phyloP scores from a whole-genome alignment of 805 yeast species.

The Lipomyces yamadae region DNA sequence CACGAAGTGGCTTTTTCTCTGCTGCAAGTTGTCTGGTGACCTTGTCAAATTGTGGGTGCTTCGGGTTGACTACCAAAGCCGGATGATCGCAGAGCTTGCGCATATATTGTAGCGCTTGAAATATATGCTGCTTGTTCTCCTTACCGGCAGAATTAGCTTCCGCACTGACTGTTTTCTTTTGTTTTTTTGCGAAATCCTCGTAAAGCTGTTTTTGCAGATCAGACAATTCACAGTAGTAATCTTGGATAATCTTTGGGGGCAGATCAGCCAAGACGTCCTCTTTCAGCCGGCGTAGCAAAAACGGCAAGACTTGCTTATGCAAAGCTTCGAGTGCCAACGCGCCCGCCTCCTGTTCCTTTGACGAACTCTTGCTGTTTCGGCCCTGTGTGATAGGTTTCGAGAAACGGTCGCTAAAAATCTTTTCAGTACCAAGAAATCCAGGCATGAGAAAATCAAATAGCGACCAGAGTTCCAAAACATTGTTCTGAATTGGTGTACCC shows the following conservation, averaged over 20 bases:
- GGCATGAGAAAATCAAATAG: slow-evolving; percentile 98
- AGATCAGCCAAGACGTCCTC: slow-evolving; percentile 94
- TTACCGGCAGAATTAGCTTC: slow-evolving; percentile 43
- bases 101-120: slow-evolving; percentile 97
- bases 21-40: slow-evolving; percentile 64
- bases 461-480: slow-evolving; percentile 96
- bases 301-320: slow-evolving; percentile 95
- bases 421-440: slow-evolving; percentile 95
- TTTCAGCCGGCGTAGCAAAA: slow-evolving; percentile 91
- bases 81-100: slow-evolving; percentile 97
- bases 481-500: slow-evolving; percentile 98
- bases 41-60: slow-evolving; percentile 79
- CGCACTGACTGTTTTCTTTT: slow-evolving; percentile 64
- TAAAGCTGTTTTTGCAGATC: slow-evolving; percentile 87
- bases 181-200: slow-evolving; percentile 86
- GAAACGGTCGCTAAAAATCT: slow-evolving; percentile 89
- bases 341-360: slow-evolving; percentile 96
- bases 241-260: slow-evolving; percentile 98
- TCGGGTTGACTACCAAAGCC: slow-evolving; percentile 77
- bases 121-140: slow-evolving; percentile 83
- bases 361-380: slow-evolving; percentile 77
- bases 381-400: slow-evolving; percentile 98
- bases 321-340: slow-evolving; percentile 93
- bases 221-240: slow-evolving; percentile 94
- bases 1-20: slow-evolving; percentile 65